Conservation (phyloP, 371 early-diverging fungal genomes). For the Aphelidium insulamus region DNA sequence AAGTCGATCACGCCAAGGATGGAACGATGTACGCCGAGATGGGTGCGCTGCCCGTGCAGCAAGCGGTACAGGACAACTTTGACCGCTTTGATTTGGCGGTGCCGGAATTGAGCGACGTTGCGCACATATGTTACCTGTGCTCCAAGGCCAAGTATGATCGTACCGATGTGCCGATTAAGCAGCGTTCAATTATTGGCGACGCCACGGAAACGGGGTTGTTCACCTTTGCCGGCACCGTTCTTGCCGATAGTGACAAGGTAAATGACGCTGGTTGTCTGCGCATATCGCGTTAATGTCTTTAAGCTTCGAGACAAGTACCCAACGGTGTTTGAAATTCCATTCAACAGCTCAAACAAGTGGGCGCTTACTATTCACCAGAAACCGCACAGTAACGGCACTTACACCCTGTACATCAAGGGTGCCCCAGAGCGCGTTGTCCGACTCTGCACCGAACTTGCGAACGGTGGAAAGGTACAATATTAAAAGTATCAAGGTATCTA, state of each 20-base stretch:
- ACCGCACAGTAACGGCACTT: constrained; percentile 32
- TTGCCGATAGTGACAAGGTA: constrained; percentile 31
- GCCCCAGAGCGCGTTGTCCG: constrained; percentile 77
- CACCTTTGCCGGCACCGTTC: constrained; percentile 43
- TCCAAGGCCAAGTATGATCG: constrained; percentile 67
- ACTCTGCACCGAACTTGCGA: constrained; percentile 42
- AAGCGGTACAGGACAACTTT: no score
- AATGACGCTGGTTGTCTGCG: not conserved
- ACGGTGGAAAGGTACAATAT: constrained; percentile 14
- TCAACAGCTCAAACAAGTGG: constrained; percentile 90
- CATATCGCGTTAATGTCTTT: not conserved
- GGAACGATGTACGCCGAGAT: constrained; percentile 12
- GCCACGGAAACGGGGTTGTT: constrained; percentile 80
- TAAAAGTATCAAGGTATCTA: no score
- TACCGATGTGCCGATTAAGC: constrained; percentile 49
- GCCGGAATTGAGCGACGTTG: constrained; percentile 40
- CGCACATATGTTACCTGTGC: constrained; percentile 48
- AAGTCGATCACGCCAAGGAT: constrained; percentile 13
- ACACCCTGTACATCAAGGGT: constrained; percentile 68
- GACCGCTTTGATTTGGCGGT: constrained; percentile 10
- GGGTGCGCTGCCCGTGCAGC: no score
- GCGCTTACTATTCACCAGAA: constrained; percentile 57
- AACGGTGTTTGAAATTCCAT: constrained; percentile 85
- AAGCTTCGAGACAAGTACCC: constrained; percentile 29
- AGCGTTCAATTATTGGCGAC: constrained; percentile 58